Evolutionary conservation across 306 rosid genomes (phyloP), one percentile per base, ranked within the genome.

Genomic region (Lotus japonicus): DNA sequence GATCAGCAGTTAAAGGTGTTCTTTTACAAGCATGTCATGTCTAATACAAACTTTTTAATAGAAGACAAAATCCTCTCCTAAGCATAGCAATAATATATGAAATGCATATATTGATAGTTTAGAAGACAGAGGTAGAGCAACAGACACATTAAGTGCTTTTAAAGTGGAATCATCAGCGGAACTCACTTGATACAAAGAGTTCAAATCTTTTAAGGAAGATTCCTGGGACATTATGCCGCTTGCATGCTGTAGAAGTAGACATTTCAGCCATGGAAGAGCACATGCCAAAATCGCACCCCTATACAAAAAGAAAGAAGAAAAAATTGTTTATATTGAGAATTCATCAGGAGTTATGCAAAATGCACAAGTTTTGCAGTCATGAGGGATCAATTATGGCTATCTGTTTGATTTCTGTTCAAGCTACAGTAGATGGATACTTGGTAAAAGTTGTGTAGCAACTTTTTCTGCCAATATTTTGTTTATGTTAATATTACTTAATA

Each of bases 211-310:
- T 35, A 89, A 69, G 45, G 97, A 92, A 68, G 87, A 89, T 77
- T 89, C 90, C 77, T 85, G 95, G 67, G 97, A 87, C 81, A 77
- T 80, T 63, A 89, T 85, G 42, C 81, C 86, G 55, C 87, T 89
- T 17, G 96, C 80, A 69, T 92, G 97, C 49, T 85, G 87, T 56
- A 92, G 84, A 61, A 85, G 92, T 14, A 92, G 80, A 74, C 79
- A 76, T 69, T 83, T 83, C 38, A 89, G 73, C 96, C 96, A 89
- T 21, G 95, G 90, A 80, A 89, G 84, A 14, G 92, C 87, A 56
- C 92, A 85, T 28, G 78, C 88, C 86, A 92, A 80, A 78, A 87
- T 81, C 60, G 96, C 92, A 63, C 97, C 96, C 76, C 87, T 87
- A 49, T n/a, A n/a, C n/a, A n/a, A n/a, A n/a, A 13, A 71, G 21